Base-by-base conservation (phyloP, 441 rosid genomes). In the Brassica hybrid region DNA sequence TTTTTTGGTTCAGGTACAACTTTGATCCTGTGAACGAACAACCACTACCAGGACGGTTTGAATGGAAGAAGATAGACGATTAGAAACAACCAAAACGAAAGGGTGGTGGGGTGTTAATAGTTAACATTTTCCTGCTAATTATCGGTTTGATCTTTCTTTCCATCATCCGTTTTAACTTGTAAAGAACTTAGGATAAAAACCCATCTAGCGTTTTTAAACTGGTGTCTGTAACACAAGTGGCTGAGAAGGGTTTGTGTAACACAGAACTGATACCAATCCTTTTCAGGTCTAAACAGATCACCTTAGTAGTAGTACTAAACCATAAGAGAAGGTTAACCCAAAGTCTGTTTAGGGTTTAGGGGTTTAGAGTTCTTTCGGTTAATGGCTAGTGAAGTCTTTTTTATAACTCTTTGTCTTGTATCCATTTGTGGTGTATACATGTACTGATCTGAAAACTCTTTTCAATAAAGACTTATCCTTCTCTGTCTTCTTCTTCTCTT, bases 31-130 rank as follows among this genome's bases (percentile, higher is more conserved):
- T 88, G 84, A 86, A 80, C 11, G 98, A 94, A 59, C 88, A 86
- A 81, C 98, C 98, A 5, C 89, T 92, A 52, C 91, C 94, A 0
- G 98, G 98, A 52, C 87, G 90, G 17, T 94, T 66, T 48, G 83
- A 89, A 81, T 94, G 98, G 98, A 87, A 85, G 88, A 90, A 90
- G 83, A 79, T 94, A 84, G n/a, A n/a, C n/a, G 89, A 87, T 62
- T 86, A 92, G 86, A 80, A 74, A 18, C 48, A 69, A 3, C n/a
- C 2, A 21, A 14, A 21, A 11, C 30, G 8, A 60, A 61, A 61
- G 16, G 65, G 65, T 61, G 73, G 81, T 80, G 69, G 1, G 54
- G 54, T 48, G 76, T 45, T 65, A 79, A 67, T 71, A 73, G 82
- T 84, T 85, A 83, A 80, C 79, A 38, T 73, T 80, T 75, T 83